A percentile compares a stretch with the other conserved stretches of the same genome.
Evolutionary conservation across 805 yeast species (phyloP).

Genomic region (Scheffersomyces spartinae): DNA sequence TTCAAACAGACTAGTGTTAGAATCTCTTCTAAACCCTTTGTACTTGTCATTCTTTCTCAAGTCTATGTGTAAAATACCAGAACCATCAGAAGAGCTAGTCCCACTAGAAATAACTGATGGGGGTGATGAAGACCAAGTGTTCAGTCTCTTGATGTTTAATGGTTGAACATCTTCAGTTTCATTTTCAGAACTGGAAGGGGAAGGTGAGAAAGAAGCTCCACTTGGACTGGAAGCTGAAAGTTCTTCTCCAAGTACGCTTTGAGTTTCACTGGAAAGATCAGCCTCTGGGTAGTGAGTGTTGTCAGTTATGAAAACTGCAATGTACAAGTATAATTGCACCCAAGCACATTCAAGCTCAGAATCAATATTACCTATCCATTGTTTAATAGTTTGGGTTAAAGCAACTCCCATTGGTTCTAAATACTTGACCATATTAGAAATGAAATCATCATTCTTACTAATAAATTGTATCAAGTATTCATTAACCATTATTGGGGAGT

Average conservation of each 20-base stretch:
- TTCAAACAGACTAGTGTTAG: slow-evolving; percentile 11
- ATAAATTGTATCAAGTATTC: slow-evolving; percentile 23
- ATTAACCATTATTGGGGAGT: slow-evolving; percentile 14
- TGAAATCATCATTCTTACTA: slow-evolving; percentile 16
- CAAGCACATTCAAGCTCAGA: slow-evolving; percentile 23
- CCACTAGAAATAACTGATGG: too few species aligned
- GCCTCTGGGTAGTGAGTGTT: slow-evolving; percentile 6
- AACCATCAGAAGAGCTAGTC: too few species aligned
- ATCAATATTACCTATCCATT: slow-evolving; percentile 22
- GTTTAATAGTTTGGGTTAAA: slow-evolving; percentile 24
- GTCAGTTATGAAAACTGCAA: too few species aligned
- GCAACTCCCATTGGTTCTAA: slow-evolving; percentile 33
- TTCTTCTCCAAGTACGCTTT: slow-evolving; percentile 4
- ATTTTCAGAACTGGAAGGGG: too few species aligned
- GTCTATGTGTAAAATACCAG: too few species aligned
- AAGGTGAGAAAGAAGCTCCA: too few species aligned
- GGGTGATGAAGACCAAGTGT: too few species aligned
- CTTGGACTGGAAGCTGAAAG: too few species aligned
- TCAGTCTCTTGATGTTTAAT: slow-evolving; percentile 10
- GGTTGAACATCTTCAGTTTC: slow-evolving; percentile 14
- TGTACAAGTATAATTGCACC: slow-evolving; percentile 27
- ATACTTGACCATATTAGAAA: slow-evolving; percentile 14
- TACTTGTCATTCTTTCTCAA: slow-evolving; percentile 29
- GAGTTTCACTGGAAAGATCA: slow-evolving; percentile 3
- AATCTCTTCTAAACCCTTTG: slow-evolving; percentile 30